Conservation (phyloP, 805 yeast species). For the Monosporozyma aquatica region DNA sequence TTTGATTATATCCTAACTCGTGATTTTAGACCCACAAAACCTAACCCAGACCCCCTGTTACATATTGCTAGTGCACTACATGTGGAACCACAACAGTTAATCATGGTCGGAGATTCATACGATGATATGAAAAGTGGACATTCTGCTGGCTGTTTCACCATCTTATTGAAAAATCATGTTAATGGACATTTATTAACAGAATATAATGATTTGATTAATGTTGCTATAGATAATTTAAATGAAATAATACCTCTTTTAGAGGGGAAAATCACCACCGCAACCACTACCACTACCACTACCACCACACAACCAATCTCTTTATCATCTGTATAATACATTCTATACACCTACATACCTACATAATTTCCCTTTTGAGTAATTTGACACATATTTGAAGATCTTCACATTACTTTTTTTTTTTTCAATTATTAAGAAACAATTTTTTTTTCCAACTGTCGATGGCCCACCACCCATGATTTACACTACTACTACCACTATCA, state of each 20-base stretch:
- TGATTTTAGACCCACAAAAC: slow-evolving; percentile 59
- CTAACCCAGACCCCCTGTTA: slow-evolving; percentile 52
- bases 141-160: slow-evolving; percentile 52
- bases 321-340: no score
- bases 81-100: slow-evolving; percentile 35
- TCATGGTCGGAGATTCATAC: slow-evolving; percentile 68
- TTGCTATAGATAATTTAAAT: slow-evolving; percentile 12
- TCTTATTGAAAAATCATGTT: slow-evolving; percentile 43
- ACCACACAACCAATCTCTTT: no score
- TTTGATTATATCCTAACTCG: slow-evolving; percentile 53
- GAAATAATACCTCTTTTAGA: slow-evolving; percentile 23
- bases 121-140: slow-evolving; percentile 62
- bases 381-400: no score
- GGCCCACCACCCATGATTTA: no score
- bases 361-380: no score
- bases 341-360: no score
- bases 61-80: slow-evolving; percentile 47
- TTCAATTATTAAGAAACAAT: no score
- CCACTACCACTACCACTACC: no score
- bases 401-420: no score
- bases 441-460: no score
- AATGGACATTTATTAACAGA: slow-evolving; percentile 38
- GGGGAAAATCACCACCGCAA: not conserved
- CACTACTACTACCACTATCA: no score
- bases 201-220: slow-evolving; percentile 23